phyloP scores from a whole-genome alignment of 306 rosid species.

The Cicer cuneatum region DNA sequence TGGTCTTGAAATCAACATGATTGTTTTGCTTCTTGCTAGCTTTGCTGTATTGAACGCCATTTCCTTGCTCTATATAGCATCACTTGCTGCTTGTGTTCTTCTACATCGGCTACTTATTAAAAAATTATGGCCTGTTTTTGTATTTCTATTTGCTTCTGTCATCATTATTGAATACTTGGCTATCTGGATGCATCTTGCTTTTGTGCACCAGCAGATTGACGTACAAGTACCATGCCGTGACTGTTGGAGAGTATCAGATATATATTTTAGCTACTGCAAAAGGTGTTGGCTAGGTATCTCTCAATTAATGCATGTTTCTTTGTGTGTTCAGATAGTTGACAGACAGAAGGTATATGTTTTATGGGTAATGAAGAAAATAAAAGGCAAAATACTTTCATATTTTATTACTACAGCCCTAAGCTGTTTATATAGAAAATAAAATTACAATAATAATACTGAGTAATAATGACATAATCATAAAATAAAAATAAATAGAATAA shows the following conservation, averaged over 20 bases:
- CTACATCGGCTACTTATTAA: slow-evolving; percentile 64
- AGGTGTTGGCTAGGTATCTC: slow-evolving; percentile 89
- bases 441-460: too few species aligned
- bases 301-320: slow-evolving; percentile 39
- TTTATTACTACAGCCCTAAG: too few species aligned
- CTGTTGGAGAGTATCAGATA: slow-evolving; percentile 75
- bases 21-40: slow-evolving; percentile 91
- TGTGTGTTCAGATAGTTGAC: slow-evolving; percentile 36
- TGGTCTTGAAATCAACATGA: slow-evolving; percentile 99
- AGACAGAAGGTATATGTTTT: slow-evolving; percentile 31
- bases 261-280: slow-evolving; percentile 68
- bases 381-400: too few species aligned
- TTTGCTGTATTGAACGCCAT: slow-evolving; percentile 81
- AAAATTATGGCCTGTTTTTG: slow-evolving; percentile 78
- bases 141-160: slow-evolving; percentile 80
- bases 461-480: too few species aligned
- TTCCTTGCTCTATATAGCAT: slow-evolving; percentile 73
- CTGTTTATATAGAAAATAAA: too few species aligned
- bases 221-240: slow-evolving; percentile 63
- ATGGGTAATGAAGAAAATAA: too few species aligned
- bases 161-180: slow-evolving; percentile 79
- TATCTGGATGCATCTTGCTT: slow-evolving; percentile 66
- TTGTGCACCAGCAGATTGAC: slow-evolving; percentile 49
- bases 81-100: slow-evolving; percentile 80
- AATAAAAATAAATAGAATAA: too few species aligned